phyloP scores from a whole-genome alignment of 768 basidiomycete genomes.

The Chlorophyllum brunneum region DNA sequence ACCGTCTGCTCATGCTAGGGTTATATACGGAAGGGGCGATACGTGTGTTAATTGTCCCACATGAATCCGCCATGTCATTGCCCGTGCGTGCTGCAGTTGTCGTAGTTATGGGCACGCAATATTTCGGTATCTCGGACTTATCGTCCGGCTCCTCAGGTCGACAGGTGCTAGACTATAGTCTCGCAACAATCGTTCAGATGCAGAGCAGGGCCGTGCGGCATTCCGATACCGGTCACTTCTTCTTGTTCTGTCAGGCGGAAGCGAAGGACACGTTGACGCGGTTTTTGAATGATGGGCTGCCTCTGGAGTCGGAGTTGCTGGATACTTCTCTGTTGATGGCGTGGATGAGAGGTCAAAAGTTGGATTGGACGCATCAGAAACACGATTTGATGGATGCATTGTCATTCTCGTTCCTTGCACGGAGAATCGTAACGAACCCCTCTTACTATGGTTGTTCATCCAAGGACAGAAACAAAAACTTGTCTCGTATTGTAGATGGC shows the following conservation, averaged over 20 bases:
- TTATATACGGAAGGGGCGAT: constrained; percentile 79
- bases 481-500: constrained; percentile 73
- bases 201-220: constrained; percentile 80
- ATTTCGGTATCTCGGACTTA: constrained; percentile 37
- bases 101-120: constrained; percentile 92
- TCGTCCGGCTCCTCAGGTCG: constrained; percentile 49
- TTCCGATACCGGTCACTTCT: constrained; percentile 59
- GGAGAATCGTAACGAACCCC: constrained; percentile 74
- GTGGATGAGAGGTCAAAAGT: constrained; percentile 21
- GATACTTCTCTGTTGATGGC: constrained; percentile 43
- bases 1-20: constrained; percentile 71
- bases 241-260: constrained; percentile 88
- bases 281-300: constrained; percentile 85
- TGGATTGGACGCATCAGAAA: constrained; percentile 27
- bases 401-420: constrained; percentile 77
- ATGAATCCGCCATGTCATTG: constrained; percentile 86
- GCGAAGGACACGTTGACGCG: constrained; percentile 75
- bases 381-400: constrained; percentile 75
- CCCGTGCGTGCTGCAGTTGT: constrained; percentile 81
- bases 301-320: constrained; percentile 78
- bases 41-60: constrained; percentile 76
- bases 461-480: constrained; percentile 42
- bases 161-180: constrained; percentile 73
- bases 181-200: constrained; percentile 87
- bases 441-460: constrained; percentile 69